Evolutionary conservation across 2,329 filamentous ascomycete species (phyloP).

Genomic region (Trichoderma cornu-damae): DNA sequence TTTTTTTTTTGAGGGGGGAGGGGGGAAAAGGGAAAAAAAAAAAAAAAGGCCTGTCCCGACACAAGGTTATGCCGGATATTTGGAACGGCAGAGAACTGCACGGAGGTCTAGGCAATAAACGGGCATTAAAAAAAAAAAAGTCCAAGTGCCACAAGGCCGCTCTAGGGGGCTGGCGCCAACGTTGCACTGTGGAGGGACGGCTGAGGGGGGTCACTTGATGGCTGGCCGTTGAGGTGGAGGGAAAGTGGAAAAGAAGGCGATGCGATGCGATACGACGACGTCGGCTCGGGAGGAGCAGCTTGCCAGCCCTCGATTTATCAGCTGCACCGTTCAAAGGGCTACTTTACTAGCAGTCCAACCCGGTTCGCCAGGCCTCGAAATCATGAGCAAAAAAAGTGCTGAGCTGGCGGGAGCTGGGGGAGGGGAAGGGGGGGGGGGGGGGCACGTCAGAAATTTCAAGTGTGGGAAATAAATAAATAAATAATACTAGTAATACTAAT

Average conservation of each 20-base stretch:
- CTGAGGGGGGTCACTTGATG: too few relatives aligned
- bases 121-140: conserved; percentile 30
- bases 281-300: conserved; percentile 12
- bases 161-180: not conserved
- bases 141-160: conserved; percentile 1
- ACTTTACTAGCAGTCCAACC: conserved; percentile 13
- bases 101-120: conserved; percentile 27
- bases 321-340: conserved; percentile 20
- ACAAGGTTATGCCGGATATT: conserved; percentile 39
- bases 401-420: too few relatives aligned
- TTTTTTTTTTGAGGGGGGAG: too few relatives aligned
- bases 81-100: conserved; percentile 22
- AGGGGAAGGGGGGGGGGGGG: too few relatives aligned
- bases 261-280: conserved; percentile 12
- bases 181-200: conserved; percentile 15
- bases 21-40: too few relatives aligned
- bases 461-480: not conserved
- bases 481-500: too few relatives aligned
- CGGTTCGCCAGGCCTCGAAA: conserved; percentile 7
- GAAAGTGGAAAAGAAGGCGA: conserved; percentile 20
- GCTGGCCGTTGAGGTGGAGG: conserved; percentile 21
- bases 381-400: conserved; percentile 20
- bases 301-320: conserved; percentile 28
- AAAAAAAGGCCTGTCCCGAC: conserved; percentile 34
- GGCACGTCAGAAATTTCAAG: conserved; percentile 21